A percentile compares a stretch with the other conserved stretches of the same genome.
Evolutionary conservation across 2,329 filamentous ascomycete genomes (phyloP).

Genomic region (Pseudogymnoascus sp.): DNA sequence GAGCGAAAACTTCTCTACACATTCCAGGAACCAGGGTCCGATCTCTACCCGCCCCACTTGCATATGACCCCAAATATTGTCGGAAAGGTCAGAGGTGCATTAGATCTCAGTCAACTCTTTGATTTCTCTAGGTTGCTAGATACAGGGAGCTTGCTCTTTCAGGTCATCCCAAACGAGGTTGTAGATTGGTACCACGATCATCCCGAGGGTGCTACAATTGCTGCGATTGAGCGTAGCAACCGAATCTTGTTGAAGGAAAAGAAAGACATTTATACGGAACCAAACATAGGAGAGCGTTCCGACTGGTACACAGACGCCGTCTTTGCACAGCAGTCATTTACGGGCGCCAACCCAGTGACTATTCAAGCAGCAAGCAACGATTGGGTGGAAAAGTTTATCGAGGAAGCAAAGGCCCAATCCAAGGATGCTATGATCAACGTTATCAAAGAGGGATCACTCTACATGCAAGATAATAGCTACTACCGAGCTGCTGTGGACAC

Average conservation of each 20-base stretch:
- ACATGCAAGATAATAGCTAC: constrained; percentile 27
- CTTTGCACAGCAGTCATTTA: constrained; percentile 38
- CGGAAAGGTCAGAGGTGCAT: neutral
- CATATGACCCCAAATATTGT: neutral
- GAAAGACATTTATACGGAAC: constrained; percentile 26
- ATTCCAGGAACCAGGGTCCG: neutral
- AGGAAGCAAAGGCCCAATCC: constrained; percentile 17
- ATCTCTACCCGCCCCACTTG: neutral
- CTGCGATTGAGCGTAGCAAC: constrained; percentile 16
- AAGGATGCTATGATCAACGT: constrained; percentile 18
- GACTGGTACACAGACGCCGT: constrained; percentile 32
- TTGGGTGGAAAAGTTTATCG: constrained; percentile 22
- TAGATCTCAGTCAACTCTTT: constrained; percentile 1
- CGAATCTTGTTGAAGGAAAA: constrained; percentile 18
- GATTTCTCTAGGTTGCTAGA: neutral
- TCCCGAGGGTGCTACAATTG: constrained; percentile 13
- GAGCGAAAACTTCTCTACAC: neutral
- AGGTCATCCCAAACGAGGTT: neutral
- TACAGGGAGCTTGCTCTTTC: neutral
- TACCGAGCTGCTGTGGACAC: constrained; percentile 21
- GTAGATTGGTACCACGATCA: constrained; percentile 10
- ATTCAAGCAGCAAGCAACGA: constrained; percentile 19
- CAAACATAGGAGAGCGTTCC: constrained; percentile 25
- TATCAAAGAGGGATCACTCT: constrained; percentile 19
- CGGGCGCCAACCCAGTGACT: constrained; percentile 31